phyloP scores from a whole-genome alignment of 306 rosid species.

The Dicorynia guianensis region DNA sequence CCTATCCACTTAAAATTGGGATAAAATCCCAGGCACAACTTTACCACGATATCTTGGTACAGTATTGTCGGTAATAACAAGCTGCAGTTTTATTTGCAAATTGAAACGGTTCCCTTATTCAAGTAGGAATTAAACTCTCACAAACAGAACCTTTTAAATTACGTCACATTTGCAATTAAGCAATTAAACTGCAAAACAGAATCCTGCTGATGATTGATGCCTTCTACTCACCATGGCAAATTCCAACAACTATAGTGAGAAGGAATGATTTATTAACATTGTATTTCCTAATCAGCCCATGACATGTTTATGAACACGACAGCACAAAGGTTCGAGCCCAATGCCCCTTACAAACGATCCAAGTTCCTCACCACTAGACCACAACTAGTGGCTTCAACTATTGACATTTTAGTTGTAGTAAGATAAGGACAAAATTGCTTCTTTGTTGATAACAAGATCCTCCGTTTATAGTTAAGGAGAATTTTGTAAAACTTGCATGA shows the following conservation, averaged over 20 bases:
- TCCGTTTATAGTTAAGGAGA: not conserved
- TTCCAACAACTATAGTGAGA: not conserved
- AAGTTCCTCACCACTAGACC: no score
- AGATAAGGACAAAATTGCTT: slow-evolving; percentile 3
- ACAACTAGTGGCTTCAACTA: not conserved
- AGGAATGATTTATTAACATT: slow-evolving; percentile 5
- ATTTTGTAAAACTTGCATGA: no score
- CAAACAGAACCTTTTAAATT: not conserved
- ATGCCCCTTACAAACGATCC: no score
- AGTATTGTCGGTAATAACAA: not conserved
- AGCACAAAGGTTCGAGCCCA: no score
- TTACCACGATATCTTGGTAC: not conserved
- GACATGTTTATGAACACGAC: not conserved
- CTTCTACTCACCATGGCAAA: slow-evolving; percentile 9
- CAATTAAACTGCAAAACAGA: no score
- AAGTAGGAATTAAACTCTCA: not conserved
- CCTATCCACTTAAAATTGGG: not conserved
- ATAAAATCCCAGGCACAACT: slow-evolving; percentile 7
- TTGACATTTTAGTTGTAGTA: slow-evolving; percentile 2
- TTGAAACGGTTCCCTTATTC: slow-evolving; percentile 7
- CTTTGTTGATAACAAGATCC: slow-evolving; percentile 13
- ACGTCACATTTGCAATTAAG: no score
- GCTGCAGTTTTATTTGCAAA: not conserved
- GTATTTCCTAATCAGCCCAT: slow-evolving; percentile 18
- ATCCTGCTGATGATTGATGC: no score